Percentiles rank a stretch among this genome's conserved stretches.
phyloP scores from a whole-genome alignment of 495 filamentous ascomycete species.

The Cryomyces antarcticus region DNA sequence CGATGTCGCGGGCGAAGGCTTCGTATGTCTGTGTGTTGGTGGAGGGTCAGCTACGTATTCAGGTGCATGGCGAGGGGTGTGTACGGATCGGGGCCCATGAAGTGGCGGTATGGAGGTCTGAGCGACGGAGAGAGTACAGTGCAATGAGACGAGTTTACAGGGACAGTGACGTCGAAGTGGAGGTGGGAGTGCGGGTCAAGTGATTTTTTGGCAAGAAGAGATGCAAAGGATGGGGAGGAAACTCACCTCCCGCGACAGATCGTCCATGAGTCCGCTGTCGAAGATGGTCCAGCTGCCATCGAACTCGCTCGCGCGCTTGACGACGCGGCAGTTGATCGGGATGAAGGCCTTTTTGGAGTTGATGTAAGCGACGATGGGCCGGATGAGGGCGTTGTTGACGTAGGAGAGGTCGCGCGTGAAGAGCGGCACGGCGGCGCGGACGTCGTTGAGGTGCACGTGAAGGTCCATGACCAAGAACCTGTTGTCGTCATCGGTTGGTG shows the following conservation, averaged over 20 bases:
- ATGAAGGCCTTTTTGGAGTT: constrained; percentile 87
- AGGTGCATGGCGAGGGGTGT: no score
- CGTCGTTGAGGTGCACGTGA: constrained; percentile 75
- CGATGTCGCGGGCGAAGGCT: constrained; percentile 75
- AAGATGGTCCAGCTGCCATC: constrained; percentile 91
- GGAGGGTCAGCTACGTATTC: neutral
- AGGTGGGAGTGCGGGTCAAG: neutral
- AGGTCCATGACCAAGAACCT: constrained; percentile 78
- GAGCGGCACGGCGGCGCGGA: constrained; percentile 74
- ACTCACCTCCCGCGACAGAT: constrained; percentile 66
- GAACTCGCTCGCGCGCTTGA: constrained; percentile 72
- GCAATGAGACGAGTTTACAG: neutral
- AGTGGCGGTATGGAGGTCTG: no score
- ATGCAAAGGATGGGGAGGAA: neutral
- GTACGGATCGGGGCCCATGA: no score
- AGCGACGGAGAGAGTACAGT: no score
- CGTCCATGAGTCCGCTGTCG: constrained; percentile 88
- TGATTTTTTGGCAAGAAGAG: neutral
- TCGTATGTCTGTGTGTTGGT: constrained; percentile 42
- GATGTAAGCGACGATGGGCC: constrained; percentile 97
- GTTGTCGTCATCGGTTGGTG: constrained; percentile 25
- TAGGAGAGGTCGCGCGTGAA: constrained; percentile 83
- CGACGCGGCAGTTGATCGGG: constrained; percentile 80
- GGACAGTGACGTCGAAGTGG: neutral
- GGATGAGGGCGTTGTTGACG: constrained; percentile 83